phyloP scores from a whole-genome alignment of 257 asterid species.

The Solanum clarkiae region DNA sequence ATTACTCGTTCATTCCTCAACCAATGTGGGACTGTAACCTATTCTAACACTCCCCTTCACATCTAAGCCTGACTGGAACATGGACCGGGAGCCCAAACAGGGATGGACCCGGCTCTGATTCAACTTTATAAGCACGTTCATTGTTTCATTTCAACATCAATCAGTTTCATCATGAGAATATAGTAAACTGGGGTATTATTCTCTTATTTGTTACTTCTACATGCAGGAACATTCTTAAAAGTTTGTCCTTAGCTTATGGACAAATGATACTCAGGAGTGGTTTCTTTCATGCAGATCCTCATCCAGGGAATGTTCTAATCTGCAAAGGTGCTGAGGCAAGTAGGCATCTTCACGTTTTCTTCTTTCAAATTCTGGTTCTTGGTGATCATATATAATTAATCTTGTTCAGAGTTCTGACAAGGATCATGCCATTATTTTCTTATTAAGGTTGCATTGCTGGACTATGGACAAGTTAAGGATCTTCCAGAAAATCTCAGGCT shows the following conservation, averaged over 20 bases:
- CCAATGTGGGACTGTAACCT: too few relatives aligned
- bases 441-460: constrained; percentile 84
- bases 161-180: not conserved
- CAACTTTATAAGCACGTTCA: not conserved
- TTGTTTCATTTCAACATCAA: not conserved
- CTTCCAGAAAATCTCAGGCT: constrained; percentile 82
- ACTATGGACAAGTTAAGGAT: constrained; percentile 99
- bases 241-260: constrained; percentile 86
- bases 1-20: too few relatives aligned
- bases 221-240: constrained; percentile 83
- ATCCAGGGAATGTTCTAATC: constrained; percentile 94
- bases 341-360: not conserved
- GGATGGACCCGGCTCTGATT: too few relatives aligned
- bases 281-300: constrained; percentile 98
- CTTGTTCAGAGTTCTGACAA: not conserved
- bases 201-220: not conserved
- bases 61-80: too few relatives aligned
- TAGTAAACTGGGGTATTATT: not conserved
- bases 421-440: not conserved
- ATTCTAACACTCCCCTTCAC: too few relatives aligned
- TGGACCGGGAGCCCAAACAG: too few relatives aligned
- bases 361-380: not conserved
- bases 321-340: constrained; percentile 89
- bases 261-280: constrained; percentile 96
- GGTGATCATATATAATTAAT: not conserved